Conservation (phyloP, 768 basidiomycete genomes). For the Kwoniella botswanensis region DNA sequence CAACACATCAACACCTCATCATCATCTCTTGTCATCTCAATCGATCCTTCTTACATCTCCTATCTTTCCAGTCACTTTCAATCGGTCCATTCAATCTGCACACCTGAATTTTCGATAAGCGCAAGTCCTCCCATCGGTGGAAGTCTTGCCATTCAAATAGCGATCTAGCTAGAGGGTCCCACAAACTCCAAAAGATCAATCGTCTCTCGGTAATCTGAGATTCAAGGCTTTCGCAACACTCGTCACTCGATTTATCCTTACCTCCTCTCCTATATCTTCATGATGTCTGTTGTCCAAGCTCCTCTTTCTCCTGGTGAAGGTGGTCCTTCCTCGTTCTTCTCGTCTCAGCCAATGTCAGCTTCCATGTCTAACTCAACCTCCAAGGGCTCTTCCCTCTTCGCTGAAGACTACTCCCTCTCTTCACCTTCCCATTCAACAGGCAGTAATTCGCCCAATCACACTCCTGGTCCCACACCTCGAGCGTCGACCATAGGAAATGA, state of each 20-base stretch:
- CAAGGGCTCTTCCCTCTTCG: slow-evolving; percentile 41
- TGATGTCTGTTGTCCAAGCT: not conserved
- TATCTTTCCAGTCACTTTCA: too few relatives aligned
- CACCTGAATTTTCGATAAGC: too few relatives aligned
- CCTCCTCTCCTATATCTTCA: not conserved
- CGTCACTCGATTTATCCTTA: not conserved
- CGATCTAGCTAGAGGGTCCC: too few relatives aligned
- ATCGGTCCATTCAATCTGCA: too few relatives aligned
- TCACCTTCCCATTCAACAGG: slow-evolving; percentile 16
- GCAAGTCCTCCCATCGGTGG: too few relatives aligned
- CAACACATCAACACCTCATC: too few relatives aligned
- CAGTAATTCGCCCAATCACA: slow-evolving; percentile 1
- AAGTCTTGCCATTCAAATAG: too few relatives aligned
- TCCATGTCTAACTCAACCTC: slow-evolving; percentile 23
- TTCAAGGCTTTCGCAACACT: not conserved
- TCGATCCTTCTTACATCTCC: too few relatives aligned
- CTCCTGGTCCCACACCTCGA: slow-evolving; percentile 5
- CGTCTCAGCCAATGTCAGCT: slow-evolving; percentile 13
- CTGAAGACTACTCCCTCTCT: slow-evolving; percentile 51
- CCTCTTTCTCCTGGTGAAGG: slow-evolving; percentile 1
- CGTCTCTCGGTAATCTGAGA: too few relatives aligned
- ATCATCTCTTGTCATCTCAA: too few relatives aligned
- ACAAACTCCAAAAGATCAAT: too few relatives aligned
- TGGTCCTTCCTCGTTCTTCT: slow-evolving; percentile 1
- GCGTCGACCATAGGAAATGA: not conserved